Evolutionary conservation across 139 green algal species (phyloP).

Genomic region (Micractinium sp.): DNA sequence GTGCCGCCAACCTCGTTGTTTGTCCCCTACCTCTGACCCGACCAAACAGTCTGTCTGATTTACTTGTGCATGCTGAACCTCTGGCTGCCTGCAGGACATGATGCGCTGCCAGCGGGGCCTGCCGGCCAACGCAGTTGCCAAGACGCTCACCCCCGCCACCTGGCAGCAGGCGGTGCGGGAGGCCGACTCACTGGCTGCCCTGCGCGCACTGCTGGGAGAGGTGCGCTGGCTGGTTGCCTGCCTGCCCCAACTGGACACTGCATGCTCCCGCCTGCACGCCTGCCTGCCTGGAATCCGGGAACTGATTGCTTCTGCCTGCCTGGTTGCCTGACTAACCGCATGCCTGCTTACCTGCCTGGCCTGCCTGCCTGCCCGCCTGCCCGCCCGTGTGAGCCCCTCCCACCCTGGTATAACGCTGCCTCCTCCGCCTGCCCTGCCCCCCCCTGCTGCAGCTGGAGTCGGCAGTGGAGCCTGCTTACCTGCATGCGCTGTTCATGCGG

Average conservation of each 20-base stretch:
- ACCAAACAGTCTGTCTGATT: too few relatives aligned
- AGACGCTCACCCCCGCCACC: constrained; percentile 1
- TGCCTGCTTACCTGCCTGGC: too few relatives aligned
- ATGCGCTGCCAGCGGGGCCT: constrained; percentile 10
- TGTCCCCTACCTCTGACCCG: too few relatives aligned
- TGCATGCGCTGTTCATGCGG: constrained; percentile 26
- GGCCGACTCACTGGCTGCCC: constrained; percentile 30
- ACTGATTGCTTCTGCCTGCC: too few relatives aligned
- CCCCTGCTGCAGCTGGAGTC: background rate
- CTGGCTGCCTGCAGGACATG: constrained; percentile 19
- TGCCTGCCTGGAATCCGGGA: too few relatives aligned
- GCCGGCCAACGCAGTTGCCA: background rate
- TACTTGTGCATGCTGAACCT: too few relatives aligned
- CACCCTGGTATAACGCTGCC: background rate
- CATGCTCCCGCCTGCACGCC: too few relatives aligned
- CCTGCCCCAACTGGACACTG: too few relatives aligned
- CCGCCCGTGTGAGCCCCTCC: background rate
- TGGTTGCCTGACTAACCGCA: too few relatives aligned
- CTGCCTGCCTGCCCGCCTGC: background rate
- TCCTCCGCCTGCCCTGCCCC: background rate
- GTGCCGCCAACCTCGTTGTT: too few relatives aligned
- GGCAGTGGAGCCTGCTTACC: background rate
- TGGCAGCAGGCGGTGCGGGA: constrained; percentile 53
- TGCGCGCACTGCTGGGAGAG: constrained; percentile 64
- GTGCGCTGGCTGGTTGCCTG: constrained; percentile 52